Evolutionary conservation across 371 early-diverging fungal genomes (phyloP), one percentile per base, ranked within the genome.

Genomic region (Mortierella sp.): DNA sequence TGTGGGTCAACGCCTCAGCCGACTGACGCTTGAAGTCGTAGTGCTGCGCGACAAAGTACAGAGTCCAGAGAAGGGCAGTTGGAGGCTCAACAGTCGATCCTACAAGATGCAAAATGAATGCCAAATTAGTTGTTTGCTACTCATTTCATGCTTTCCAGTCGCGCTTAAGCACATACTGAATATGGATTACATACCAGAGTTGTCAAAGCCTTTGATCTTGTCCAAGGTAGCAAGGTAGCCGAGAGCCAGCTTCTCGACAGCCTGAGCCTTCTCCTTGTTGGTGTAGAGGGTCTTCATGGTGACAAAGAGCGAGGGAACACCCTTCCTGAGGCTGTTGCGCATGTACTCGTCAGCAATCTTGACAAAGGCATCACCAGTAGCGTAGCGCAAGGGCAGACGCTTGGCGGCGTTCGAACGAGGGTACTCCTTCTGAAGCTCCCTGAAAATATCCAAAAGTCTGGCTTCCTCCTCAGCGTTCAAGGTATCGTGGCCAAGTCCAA

Each of bases 291-390:
- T 91, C 89, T 95, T 96, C 82, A 97, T 88, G 83, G 92, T 95
- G 69, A 93, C 92, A 81, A 98, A 98, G 70, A 98, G 84, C 1
- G 98, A 98, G 5, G 98, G 98, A 5, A 98, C 95, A 48, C 98
- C 98, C 89, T 97, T 97, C 79, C 95, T 92, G 79, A 98, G 92
- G 67, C 93, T 92, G 26, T 87, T 90, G 67, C 92, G 93, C 21
- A 97, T 89, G 76, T 95, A 93, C 34, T 83, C 88, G 53, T 93
- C 94, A 1, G 93, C 92, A 73, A 89, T 88, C 31, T 76, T 73
- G 34, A 89, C 90, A 90, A 99, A 98, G 34, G 88, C 80, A 21
- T 94, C 93, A 73, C 96, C 98, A 24, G 89, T 87, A 34, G 94
- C 92, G 83, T 94, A 93, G 5, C 92, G 88, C 9, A 98, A 91